Evolutionary conservation across 306 rosid genomes (phyloP), one percentile per base, ranked within the genome.

Genomic region (Mimosa bimucronata): DNA sequence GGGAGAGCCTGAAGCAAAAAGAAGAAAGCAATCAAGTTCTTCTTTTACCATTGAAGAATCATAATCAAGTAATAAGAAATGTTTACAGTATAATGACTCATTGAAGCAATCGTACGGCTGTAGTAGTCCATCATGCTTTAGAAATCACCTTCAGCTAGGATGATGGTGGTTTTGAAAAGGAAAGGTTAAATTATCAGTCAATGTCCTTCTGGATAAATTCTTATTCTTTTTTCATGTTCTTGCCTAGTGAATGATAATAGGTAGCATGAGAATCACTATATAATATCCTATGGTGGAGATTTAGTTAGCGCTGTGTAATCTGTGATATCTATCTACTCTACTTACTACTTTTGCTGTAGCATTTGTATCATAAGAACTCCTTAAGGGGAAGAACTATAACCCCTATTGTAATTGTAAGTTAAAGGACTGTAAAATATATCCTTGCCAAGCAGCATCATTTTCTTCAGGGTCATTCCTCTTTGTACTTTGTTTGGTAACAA

Each of bases 1-100:
- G 82, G 99, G 99, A 34, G 97, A 90, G 83, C 91, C 94, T 9
- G 92, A 87, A 79, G 66, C 85, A 16, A 95, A 95, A 87, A 90
- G 95, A 83, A 85, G 93, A 82, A 95, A 88, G 80, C 87, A 82
- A 75, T 85, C 80, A 29, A 80, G 66, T 79, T 79, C 87, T 75
- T 81, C 88, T 44, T 79, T 84, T 34, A 61, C 86, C 77, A 71
- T 44, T 42, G 70, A 90, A 74, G 86, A 89, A 77, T 77, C 81
- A 67, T 60, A 79, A 65, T 62, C 77, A 87, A 90, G 85, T 73
- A 83, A 75, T 58, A 78, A 76, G 73, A 50, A 77, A 88, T 65
- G 74, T 60, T 69, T 79, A 80, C 64, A 75, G 88, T 77, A 79
- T 72, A 79, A 74, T 71, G 71, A 80, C 79, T 77, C 25, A 26